Base-by-base conservation (phyloP, 768 basidiomycete species). In the Hericium erinaceus region DNA sequence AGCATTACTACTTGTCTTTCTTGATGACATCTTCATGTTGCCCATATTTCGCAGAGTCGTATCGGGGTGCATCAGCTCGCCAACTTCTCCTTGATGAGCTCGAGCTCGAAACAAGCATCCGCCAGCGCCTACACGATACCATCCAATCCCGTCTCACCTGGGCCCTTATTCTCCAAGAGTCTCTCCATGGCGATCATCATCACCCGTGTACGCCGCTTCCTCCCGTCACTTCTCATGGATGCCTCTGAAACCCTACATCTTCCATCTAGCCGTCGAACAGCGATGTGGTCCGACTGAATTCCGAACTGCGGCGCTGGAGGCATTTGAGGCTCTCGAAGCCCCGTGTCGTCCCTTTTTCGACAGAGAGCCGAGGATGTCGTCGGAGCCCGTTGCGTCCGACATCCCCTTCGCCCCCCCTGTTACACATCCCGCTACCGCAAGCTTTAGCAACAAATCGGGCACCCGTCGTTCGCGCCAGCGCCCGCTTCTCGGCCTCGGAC, bases 81-180 rank as follows among this genome's bases (percentile, higher is more conserved):
- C 68, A 67, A 51, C 50, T 73, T 1, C 50, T 72, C 13, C 60
- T 70, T 9, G 73, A 79, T 40, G 78, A 80, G 57, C 56, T 80
- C 2, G 69, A 73, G 60, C 63, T 77, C 39, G 78, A 80, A 58
- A 69, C 80, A 18, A 66, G 72, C 18, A 61, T 80, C 18, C 70
- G 77, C 40, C 63, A 73, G 56, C 70, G 76, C 20, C 66, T 80
- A 48, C 67, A 67, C 11, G 69, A 68, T n/a, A 74, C 76, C 10
- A 66, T 77, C 2, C 68, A 76, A 56, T 74, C 77, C 20, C 72
- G 79, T 26, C 69, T 80, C 15, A 71, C 73, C 40, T 79, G 78
- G 78, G 76, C 76, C 4, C 62, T 74, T 38, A 63, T 72, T n/a
- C 62, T 77, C 58, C 67, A 74, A 60, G 66, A 73, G 13, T 66